Evolutionary conservation across 345 rosid genomes (phyloP).

Genomic region (Dovyalis caffra): DNA sequence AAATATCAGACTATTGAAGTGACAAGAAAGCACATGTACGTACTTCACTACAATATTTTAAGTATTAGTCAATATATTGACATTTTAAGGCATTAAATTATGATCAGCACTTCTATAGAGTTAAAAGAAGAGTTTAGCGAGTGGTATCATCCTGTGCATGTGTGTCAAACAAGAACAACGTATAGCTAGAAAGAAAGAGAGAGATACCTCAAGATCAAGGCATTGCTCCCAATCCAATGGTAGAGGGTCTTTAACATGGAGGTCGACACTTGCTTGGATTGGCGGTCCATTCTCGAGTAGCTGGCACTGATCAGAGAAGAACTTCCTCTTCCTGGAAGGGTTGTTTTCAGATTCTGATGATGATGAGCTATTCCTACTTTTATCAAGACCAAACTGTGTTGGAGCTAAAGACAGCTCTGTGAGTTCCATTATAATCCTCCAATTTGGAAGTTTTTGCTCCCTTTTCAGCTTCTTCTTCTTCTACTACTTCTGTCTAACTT

Average conservation of each 20-base stretch:
- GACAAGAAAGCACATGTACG: neutral
- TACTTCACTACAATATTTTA: neutral
- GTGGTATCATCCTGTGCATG: neutral
- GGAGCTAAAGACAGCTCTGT: constrained; percentile 50
- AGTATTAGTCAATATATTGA: neutral
- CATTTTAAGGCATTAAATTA: neutral
- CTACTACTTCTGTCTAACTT: too few species aligned
- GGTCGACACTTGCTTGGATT: constrained; percentile 39
- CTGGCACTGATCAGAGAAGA: constrained; percentile 11
- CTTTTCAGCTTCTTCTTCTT: neutral
- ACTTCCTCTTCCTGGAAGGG: constrained; percentile 43
- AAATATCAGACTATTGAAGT: neutral
- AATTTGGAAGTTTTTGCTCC: neutral
- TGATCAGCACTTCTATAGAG: neutral
- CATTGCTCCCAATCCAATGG: constrained; percentile 58
- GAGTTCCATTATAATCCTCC: constrained; percentile 30
- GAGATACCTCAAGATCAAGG: constrained; percentile 46
- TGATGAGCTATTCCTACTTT: constrained; percentile 24
- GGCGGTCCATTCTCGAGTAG: constrained; percentile 5
- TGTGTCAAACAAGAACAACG: neutral
- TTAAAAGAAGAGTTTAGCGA: too few species aligned
- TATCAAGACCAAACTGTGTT: constrained; percentile 5
- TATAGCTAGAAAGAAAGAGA: neutral
- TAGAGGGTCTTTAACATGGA: constrained; percentile 38
- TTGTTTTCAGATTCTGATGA: constrained; percentile 35